Evolutionary conservation across 129 eudicot genomes (phyloP), one percentile per base, ranked within the genome.

Genomic region (Chrysanthemum seticuspe): DNA sequence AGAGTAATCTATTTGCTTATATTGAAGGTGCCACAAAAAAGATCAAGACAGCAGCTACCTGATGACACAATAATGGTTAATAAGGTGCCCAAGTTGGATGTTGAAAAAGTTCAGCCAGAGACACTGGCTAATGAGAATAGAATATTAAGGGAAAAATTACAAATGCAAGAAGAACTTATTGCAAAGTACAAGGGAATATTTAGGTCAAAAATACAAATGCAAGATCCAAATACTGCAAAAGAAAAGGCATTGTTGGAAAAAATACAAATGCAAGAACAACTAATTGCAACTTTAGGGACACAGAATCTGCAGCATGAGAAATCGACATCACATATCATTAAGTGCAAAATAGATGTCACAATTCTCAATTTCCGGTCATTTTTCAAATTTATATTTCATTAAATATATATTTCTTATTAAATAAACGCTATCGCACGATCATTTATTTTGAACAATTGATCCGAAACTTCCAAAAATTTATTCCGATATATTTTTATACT

Each of bases 261-360:
- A 6, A 19, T 58, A 34, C 44, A 34, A 34, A 34, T 4, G 44
- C 6, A 34, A 15, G 34, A 13, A 2, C 11, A 58, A 12, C 3
- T 58, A 2, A 21, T 6, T 25, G 34, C 63, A 60, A 44, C 4
- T 45, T 12, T 72, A 56, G 47, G 6, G 59, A 23, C 59, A 12
- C 72, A 19, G 23, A 9, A 19, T 61, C 10, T 19, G 45, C 76
- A 72, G 14, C 57, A 44, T n/a, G 76, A 13, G 68, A 59, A 72
- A 45, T 45, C 59, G 49, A 19, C 23, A 10, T 47, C 59, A 60
- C 49, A 60, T 0, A 8, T 72, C 14, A 3, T 72, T 0, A 23
- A 59, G 21, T 72, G 57, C 67, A 72, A 72, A 58, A 25, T 72
- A 11, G 68, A 29, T 19, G 21, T 19, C 21, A 19, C 21, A 19